Conservation (phyloP, 768 basidiomycete species). For the Russula sp. region DNA sequence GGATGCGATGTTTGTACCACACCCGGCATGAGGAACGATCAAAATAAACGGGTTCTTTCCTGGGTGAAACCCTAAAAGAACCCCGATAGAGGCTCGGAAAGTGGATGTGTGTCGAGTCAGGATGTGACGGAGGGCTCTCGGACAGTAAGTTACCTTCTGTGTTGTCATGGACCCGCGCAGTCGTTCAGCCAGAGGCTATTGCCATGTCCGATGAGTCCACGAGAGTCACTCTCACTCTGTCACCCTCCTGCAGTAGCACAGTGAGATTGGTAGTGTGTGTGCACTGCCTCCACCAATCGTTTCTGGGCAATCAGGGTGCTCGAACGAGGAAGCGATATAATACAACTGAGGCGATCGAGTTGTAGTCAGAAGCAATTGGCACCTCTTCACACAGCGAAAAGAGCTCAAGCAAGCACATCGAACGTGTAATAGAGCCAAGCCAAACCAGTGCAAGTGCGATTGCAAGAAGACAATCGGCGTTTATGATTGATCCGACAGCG, state of each 20-base stretch:
- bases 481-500: neutral
- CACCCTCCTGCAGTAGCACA: neutral
- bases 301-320: neutral
- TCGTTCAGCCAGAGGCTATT: too few relatives aligned
- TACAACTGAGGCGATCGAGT: neutral
- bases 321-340: neutral
- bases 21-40: neutral
- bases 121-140: neutral
- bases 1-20: neutral
- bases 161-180: neutral
- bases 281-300: neutral
- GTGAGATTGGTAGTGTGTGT: neutral
- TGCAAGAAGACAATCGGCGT: neutral
- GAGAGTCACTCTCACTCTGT: neutral
- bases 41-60: neutral
- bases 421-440: neutral
- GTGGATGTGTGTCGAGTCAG: neutral
- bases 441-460: neutral
- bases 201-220: neutral
- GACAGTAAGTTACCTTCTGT: neutral
- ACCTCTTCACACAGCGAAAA: conserved; percentile 12
- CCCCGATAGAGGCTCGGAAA: neutral
- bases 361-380: neutral
- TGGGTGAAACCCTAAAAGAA: neutral
- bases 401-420: conserved; percentile 6